A percentile compares a stretch with the other conserved stretches of the same genome.
Conservation (phyloP, 1,284 basidiomycete species). For the Tilletia horrida region DNA sequence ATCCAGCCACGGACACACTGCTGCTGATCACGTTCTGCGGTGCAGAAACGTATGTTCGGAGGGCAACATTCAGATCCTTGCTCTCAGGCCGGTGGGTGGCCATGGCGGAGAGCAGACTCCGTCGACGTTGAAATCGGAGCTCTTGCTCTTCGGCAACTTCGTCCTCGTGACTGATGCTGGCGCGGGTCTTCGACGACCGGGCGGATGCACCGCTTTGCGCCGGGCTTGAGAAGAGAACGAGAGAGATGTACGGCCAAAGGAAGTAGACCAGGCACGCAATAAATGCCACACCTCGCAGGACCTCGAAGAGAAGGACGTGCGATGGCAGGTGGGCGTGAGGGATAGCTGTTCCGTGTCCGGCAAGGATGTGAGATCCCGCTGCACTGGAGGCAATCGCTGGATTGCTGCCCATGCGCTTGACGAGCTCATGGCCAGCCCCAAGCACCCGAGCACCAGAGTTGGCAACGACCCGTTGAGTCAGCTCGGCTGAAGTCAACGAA, state of each 20-base stretch:
- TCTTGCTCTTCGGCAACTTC: background rate
- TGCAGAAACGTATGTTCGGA: constrained; percentile 24
- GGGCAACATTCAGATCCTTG: constrained; percentile 24
- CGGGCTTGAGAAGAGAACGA: constrained; percentile 15
- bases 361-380: constrained; percentile 27
- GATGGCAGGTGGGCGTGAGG: constrained; percentile 31
- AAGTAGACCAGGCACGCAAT: constrained; percentile 33
- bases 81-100: constrained; percentile 21
- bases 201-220: no score
- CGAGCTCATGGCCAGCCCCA: constrained; percentile 46
- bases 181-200: background rate
- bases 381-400: constrained; percentile 25
- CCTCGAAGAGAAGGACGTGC: constrained; percentile 39
- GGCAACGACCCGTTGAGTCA: constrained; percentile 24
- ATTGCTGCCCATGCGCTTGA: constrained; percentile 39
- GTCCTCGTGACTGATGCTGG: constrained; percentile 3
- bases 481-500: constrained; percentile 5
- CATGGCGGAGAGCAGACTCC: constrained; percentile 21
- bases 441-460: constrained; percentile 32
- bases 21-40: constrained; percentile 18
- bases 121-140: constrained; percentile 20
- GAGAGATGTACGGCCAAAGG: constrained; percentile 33
- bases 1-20: background rate
- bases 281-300: constrained; percentile 37
- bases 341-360: constrained; percentile 1